phyloP scores from a whole-genome alignment of 495 filamentous ascomycete species.

The Aspergillus bridgeri region DNA sequence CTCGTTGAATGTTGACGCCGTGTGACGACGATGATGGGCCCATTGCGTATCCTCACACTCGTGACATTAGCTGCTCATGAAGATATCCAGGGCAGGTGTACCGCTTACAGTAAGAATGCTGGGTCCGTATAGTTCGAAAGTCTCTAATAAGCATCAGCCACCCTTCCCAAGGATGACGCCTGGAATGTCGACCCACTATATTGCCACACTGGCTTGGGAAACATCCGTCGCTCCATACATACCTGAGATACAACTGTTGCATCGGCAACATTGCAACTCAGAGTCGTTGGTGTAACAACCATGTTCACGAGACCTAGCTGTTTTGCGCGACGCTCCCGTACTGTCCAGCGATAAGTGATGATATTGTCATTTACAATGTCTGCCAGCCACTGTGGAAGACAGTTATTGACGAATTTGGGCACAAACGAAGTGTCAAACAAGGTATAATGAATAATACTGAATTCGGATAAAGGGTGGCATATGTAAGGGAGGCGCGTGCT shows the following conservation, averaged over 20 bases:
- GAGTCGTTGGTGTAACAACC: conserved; percentile 37
- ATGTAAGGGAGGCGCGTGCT: conserved; percentile 31
- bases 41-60: conserved; percentile 41
- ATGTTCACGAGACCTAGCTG: conserved; percentile 39
- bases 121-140: conserved; percentile 44
- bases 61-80: neutral
- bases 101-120: conserved; percentile 39
- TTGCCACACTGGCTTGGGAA: conserved; percentile 39
- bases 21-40: conserved; percentile 44
- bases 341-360: conserved; percentile 20
- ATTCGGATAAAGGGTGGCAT: conserved; percentile 28
- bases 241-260: conserved; percentile 30
- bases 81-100: neutral
- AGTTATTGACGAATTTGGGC: conserved; percentile 5
- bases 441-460: conserved; percentile 26
- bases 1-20: conserved; percentile 44
- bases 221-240: conserved; percentile 36
- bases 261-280: conserved; percentile 40
- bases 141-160: conserved; percentile 16
- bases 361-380: conserved; percentile 2
- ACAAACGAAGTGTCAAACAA: conserved; percentile 6
- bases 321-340: conserved; percentile 31
- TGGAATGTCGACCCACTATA: conserved; percentile 22
- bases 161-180: neutral
- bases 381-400: neutral